Conservation (phyloP, 495 filamentous ascomycete species). For the Tuber magnatum region DNA sequence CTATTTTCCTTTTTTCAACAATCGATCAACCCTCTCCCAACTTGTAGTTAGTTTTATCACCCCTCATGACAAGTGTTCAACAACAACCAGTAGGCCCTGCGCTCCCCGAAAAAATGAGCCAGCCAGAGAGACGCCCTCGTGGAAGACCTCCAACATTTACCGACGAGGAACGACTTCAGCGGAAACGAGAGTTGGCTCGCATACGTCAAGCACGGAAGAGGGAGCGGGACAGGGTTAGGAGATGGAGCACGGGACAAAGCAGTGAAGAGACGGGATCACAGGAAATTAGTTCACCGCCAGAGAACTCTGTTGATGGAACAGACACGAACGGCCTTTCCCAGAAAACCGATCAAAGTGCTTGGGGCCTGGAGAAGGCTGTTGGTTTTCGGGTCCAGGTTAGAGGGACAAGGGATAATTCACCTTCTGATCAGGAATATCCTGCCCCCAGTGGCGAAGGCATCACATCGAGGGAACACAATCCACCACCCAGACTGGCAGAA, state of each 20-base stretch:
- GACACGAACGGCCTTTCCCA: neutral
- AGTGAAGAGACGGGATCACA: constrained; percentile 6
- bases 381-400: neutral
- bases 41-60: neutral
- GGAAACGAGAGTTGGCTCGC: constrained; percentile 34
- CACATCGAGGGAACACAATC: neutral
- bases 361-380: neutral
- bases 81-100: neutral
- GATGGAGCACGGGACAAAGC: constrained; percentile 27
- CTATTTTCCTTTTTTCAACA: neutral
- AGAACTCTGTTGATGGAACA: neutral
- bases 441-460: neutral
- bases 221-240: constrained; percentile 30
- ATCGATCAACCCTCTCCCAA: neutral
- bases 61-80: neutral
- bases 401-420: neutral
- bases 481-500: neutral
- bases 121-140: constrained; percentile 31
- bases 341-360: neutral
- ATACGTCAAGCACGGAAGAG: constrained; percentile 33
- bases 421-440: neutral
- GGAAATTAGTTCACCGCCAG: neutral
- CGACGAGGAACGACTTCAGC: constrained; percentile 33
- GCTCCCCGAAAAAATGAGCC: neutral
- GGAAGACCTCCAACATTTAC: constrained; percentile 38